phyloP scores from a whole-genome alignment of 2,329 filamentous ascomycete species.

The Arthrobotrys sphaeroides region DNA sequence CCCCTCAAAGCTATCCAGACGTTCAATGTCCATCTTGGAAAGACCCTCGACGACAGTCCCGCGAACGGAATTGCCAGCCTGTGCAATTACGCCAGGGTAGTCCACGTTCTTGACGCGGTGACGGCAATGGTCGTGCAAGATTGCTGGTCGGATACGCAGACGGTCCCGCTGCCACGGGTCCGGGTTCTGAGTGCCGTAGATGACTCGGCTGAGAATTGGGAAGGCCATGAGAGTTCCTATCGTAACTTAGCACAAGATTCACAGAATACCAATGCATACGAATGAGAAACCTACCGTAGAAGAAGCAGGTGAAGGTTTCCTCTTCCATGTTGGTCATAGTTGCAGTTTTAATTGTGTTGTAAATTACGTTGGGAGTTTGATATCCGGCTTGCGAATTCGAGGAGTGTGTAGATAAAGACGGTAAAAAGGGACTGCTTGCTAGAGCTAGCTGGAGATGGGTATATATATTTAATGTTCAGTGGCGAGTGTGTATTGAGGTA shows the following conservation, averaged over 20 bases:
- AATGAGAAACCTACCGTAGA: slow-evolving; percentile 66
- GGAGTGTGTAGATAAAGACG: not conserved
- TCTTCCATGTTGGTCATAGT: slow-evolving; percentile 59
- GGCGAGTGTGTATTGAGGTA: slow-evolving; percentile 8
- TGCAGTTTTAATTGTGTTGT: slow-evolving; percentile 10
- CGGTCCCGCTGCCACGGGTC: slow-evolving; percentile 66
- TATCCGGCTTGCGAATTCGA: too few species aligned
- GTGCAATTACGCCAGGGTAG: slow-evolving; percentile 80
- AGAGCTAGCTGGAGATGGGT: slow-evolving; percentile 3
- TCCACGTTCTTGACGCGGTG: slow-evolving; percentile 74
- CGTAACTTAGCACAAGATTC: not conserved
- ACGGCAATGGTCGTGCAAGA: slow-evolving; percentile 78
- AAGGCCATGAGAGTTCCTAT: slow-evolving; percentile 78
- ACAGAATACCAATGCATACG: not conserved
- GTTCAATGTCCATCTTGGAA: slow-evolving; percentile 76
- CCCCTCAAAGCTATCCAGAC: slow-evolving; percentile 86
- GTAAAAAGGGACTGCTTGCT: not conserved
- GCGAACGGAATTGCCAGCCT: slow-evolving; percentile 70
- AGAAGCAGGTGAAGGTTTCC: slow-evolving; percentile 69
- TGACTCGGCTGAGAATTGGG: slow-evolving; percentile 84
- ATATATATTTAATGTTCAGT: slow-evolving; percentile 5
- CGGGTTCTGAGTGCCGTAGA: slow-evolving; percentile 70
- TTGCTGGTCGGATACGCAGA: slow-evolving; percentile 75
- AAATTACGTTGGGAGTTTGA: slow-evolving; percentile 15
- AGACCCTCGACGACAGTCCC: slow-evolving; percentile 82